These are phyloP conservation scores for Claviceps paspali DNA, from an alignment of 2,329 filamentous ascomycete genomes.

Conservation along the genomic window DNA sequence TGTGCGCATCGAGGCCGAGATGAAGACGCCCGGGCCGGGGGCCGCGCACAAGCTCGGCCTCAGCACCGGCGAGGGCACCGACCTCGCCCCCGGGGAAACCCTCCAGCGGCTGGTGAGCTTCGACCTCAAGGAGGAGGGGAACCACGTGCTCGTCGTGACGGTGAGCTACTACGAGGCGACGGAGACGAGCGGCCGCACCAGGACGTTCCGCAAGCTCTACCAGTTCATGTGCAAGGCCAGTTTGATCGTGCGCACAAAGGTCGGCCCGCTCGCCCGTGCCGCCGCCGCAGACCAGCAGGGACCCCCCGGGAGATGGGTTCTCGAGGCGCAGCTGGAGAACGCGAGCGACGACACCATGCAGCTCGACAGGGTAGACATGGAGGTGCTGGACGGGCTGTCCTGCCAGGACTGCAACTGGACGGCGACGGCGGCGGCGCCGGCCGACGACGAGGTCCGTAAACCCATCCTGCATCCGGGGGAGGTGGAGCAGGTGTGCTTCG, in stretches of 20 bases:
- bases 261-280: slow-evolving; percentile 40
- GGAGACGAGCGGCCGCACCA: slow-evolving; percentile 52
- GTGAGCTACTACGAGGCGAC: slow-evolving; percentile 85
- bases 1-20: slow-evolving; percentile 75
- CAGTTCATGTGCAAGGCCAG: slow-evolving; percentile 90
- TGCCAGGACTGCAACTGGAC: slow-evolving; percentile 45
- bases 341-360: slow-evolving; percentile 71
- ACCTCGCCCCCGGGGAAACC: slow-evolving; percentile 48
- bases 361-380: slow-evolving; percentile 50
- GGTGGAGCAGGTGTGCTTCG: slow-evolving; percentile 51
- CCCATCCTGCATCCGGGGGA: slow-evolving; percentile 47
- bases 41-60: slow-evolving; percentile 51
- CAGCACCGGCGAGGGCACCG: slow-evolving; percentile 13
- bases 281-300: neutral
- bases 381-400: slow-evolving; percentile 34
- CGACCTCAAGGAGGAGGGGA: slow-evolving; percentile 85
- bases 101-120: slow-evolving; percentile 72
- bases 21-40: slow-evolving; percentile 65
- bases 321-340: slow-evolving; percentile 94
- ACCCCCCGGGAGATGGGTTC: slow-evolving; percentile 41
- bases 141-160: slow-evolving; percentile 83
- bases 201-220: slow-evolving; percentile 89
- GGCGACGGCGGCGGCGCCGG: too few relatives aligned
- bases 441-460: too few relatives aligned
- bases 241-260: slow-evolving; percentile 81